phyloP scores from a whole-genome alignment of 2,329 filamentous ascomycete species.

The Dactylellina sp. region DNA sequence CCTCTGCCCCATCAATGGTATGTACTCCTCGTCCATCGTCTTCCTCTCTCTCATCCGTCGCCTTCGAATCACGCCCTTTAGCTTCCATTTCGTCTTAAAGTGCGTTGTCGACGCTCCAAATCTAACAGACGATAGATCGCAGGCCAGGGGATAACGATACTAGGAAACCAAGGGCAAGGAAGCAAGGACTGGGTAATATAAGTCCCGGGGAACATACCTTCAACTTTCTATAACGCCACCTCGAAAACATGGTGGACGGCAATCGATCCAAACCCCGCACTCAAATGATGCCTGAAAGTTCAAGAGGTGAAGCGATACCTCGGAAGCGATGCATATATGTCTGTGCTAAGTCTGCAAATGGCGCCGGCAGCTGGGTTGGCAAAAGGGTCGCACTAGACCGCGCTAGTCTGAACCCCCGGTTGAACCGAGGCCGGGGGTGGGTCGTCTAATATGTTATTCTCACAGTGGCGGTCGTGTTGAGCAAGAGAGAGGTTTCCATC shows the following conservation, averaged over 20 bases:
- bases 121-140: constrained; percentile 15
- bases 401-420: too few relatives aligned
- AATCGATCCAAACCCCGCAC: constrained; percentile 16
- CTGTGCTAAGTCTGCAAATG: not conserved
- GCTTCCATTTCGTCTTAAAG: constrained; percentile 21
- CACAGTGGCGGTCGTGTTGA: too few relatives aligned
- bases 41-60: constrained; percentile 48
- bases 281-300: constrained; percentile 54
- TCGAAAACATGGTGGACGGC: constrained; percentile 35
- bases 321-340: constrained; percentile 5
- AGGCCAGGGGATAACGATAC: not conserved
- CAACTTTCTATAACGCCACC: constrained; percentile 52
- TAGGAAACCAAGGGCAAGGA: too few relatives aligned
- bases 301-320: too few relatives aligned
- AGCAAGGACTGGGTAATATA: not conserved
- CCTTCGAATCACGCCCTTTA: constrained; percentile 33
- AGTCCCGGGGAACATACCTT: constrained; percentile 29
- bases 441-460: too few relatives aligned
- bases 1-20: not conserved
- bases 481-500: constrained; percentile 33
- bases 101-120: constrained; percentile 28
- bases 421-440: too few relatives aligned
- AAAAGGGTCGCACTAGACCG: too few relatives aligned
- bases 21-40: constrained; percentile 6
- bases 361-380: not conserved